Percentiles rank a stretch among this genome's conserved stretches.
Conservation (phyloP, 116 monocot genomes). For the Cymodocea nodosa region DNA sequence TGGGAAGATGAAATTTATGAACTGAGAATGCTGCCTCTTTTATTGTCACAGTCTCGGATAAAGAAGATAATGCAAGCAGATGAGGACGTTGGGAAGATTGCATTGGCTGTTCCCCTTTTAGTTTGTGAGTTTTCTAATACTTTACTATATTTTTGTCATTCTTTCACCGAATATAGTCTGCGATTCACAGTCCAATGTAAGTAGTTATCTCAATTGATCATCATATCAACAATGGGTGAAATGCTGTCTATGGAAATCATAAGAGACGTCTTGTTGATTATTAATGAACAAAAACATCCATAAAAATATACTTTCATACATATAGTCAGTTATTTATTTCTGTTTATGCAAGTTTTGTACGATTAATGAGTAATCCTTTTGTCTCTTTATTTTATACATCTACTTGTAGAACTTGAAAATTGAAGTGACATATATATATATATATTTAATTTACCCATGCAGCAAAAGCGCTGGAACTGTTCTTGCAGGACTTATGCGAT, state of each 20-base stretch:
- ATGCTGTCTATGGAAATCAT: background rate
- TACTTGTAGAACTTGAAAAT: background rate
- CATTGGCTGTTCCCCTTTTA: constrained; percentile 90
- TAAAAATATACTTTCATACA: too few relatives aligned
- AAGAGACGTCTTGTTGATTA: too few relatives aligned
- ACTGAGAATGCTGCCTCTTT: constrained; percentile 8
- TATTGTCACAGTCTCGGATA: constrained; percentile 59
- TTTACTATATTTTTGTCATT: background rate
- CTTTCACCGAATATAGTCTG: background rate
- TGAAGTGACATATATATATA: background rate
- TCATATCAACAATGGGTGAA: background rate
- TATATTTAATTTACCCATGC: constrained; percentile 19
- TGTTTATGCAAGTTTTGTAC: too few relatives aligned
- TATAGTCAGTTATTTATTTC: too few relatives aligned
- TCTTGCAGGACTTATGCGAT: constrained; percentile 96
- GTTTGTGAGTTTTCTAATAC: constrained; percentile 58
- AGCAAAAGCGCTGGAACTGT: constrained; percentile 95
- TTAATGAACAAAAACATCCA: too few relatives aligned
- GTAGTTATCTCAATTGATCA: background rate
- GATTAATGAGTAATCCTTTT: background rate
- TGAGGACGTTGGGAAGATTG: constrained; percentile 95
- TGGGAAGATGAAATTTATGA: background rate
- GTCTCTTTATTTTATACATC: background rate
- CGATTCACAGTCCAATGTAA: background rate
- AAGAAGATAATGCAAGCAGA: constrained; percentile 99